phyloP scores from a whole-genome alignment of 352 stramenopile species.

The Phytopythium ostracodes region DNA sequence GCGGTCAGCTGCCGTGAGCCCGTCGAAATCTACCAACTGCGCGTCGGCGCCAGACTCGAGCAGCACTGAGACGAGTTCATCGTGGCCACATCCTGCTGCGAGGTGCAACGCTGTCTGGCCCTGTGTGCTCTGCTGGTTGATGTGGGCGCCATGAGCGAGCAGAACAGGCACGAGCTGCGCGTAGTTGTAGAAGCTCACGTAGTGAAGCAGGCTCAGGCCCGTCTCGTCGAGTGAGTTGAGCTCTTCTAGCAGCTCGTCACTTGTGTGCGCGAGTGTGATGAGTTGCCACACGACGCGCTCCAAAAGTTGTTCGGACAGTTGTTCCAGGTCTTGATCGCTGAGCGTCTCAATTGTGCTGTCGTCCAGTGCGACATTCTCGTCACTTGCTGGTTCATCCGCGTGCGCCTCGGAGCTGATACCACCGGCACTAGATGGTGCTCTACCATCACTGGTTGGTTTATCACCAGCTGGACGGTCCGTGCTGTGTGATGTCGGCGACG shows the following conservation, averaged over 20 bases:
- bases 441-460: background rate
- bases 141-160: conserved; percentile 72
- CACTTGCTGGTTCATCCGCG: background rate
- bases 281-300: conserved; percentile 81
- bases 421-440: background rate
- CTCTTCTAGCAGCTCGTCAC: conserved; percentile 78
- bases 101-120: conserved; percentile 82
- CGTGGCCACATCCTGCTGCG: conserved; percentile 71
- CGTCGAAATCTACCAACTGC: conserved; percentile 63
- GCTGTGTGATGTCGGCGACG: background rate
- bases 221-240: conserved; percentile 87
- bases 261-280: conserved; percentile 73
- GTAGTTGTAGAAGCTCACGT: conserved; percentile 90
- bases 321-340: conserved; percentile 75
- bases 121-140: conserved; percentile 84
- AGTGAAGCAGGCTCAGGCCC: conserved; percentile 84
- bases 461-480: background rate
- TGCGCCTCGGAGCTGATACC: background rate
- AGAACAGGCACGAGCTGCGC: conserved; percentile 70
- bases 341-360: conserved; percentile 73
- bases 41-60: conserved; percentile 57
- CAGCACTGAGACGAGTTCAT: conserved; percentile 61
- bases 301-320: conserved; percentile 77
- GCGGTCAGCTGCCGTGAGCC: conserved; percentile 65
- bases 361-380: conserved; percentile 29